A percentile compares a stretch with the other conserved stretches of the same genome.
Evolutionary conservation across 2,329 filamentous ascomycete genomes (phyloP).

Genomic region (Blastomyces percursus): DNA sequence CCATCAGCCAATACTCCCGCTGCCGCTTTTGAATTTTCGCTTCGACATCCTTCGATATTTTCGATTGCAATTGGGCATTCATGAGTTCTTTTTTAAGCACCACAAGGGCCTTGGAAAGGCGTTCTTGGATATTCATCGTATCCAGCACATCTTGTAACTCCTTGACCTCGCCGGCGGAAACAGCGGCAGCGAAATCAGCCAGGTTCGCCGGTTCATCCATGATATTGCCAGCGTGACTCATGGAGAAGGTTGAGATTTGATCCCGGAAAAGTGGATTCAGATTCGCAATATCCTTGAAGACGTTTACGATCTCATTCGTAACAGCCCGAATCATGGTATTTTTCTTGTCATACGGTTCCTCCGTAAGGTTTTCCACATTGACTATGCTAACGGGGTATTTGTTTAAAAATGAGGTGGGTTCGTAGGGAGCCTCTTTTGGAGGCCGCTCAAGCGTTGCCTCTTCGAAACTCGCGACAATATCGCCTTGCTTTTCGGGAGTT

Average conservation of each 20-base stretch:
- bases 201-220: slow-evolving; percentile 90
- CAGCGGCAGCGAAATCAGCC: slow-evolving; percentile 92
- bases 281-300: slow-evolving; percentile 92
- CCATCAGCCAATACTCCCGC: slow-evolving; percentile 96
- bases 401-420: slow-evolving; percentile 81
- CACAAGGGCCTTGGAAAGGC: slow-evolving; percentile 80
- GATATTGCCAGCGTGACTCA: slow-evolving; percentile 90
- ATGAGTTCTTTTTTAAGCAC: slow-evolving; percentile 97
- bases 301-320: slow-evolving; percentile 96
- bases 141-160: slow-evolving; percentile 88
- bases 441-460: slow-evolving; percentile 57
- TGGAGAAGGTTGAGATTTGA: slow-evolving; percentile 93
- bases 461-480: slow-evolving; percentile 95
- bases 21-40: slow-evolving; percentile 95
- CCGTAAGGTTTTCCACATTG: slow-evolving; percentile 83
- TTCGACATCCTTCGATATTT: slow-evolving; percentile 96
- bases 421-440: slow-evolving; percentile 52
- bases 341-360: slow-evolving; percentile 83
- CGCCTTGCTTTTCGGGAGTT: slow-evolving; percentile 64
- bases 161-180: slow-evolving; percentile 82
- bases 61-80: slow-evolving; percentile 93
- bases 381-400: slow-evolving; percentile 89
- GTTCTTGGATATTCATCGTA: slow-evolving; percentile 80
- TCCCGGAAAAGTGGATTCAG: slow-evolving; percentile 94
- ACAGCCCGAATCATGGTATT: slow-evolving; percentile 81